Percentiles rank a stretch among this genome's conserved stretches.
Evolutionary conservation across 2,329 filamentous ascomycete genomes (phyloP).

Genomic region (Raffaelea deltoideospora): DNA sequence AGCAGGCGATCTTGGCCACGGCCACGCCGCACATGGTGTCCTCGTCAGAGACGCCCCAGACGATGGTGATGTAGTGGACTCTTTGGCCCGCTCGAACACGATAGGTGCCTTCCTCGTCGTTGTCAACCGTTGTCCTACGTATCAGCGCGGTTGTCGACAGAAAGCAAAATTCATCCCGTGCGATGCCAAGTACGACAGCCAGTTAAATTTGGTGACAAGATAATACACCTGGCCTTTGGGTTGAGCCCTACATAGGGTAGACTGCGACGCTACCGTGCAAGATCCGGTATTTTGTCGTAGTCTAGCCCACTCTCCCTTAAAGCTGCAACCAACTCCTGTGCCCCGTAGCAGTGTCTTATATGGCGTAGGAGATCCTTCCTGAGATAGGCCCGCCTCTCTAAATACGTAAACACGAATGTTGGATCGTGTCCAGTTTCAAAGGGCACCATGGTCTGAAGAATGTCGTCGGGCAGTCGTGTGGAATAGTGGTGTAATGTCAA

Average conservation of each 20-base stretch:
- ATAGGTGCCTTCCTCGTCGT: background rate
- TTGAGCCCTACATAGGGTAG: too few relatives aligned
- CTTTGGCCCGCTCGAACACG: background rate
- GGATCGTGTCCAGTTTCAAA: background rate
- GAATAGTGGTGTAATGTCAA: background rate
- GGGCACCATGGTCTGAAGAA: background rate
- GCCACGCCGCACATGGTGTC: background rate
- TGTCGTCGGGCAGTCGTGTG: background rate
- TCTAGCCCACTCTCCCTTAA: too few relatives aligned
- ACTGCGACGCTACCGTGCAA: too few relatives aligned
- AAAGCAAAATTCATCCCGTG: too few relatives aligned
- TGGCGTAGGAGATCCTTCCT: background rate
- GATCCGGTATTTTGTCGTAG: too few relatives aligned
- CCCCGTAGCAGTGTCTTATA: background rate
- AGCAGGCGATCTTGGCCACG: background rate
- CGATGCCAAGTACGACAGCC: too few relatives aligned
- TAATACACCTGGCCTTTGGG: too few relatives aligned
- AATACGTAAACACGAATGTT: background rate
- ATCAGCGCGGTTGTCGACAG: too few relatives aligned
- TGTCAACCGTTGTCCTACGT: too few relatives aligned
- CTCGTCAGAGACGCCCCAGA: background rate
- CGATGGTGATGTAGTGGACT: background rate
- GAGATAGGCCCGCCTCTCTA: background rate
- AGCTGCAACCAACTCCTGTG: too few relatives aligned
- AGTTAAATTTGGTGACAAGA: too few relatives aligned